Base-by-base conservation (phyloP, 1,284 basidiomycete species). In the Xerocomus amazonicus region DNA sequence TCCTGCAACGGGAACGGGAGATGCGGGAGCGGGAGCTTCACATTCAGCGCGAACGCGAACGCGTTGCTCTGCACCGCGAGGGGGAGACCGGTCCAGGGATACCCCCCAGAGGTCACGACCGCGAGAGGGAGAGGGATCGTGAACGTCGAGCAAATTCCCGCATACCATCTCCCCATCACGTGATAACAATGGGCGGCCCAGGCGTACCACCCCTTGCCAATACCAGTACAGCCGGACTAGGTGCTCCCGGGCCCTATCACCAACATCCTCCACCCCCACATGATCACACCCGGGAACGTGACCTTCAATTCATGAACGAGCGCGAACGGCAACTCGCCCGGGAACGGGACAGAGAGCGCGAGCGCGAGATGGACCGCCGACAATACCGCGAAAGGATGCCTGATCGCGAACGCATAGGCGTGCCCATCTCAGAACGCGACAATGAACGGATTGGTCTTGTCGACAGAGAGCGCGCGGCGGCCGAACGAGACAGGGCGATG, bases 331-430 rank as follows among this genome's bases (percentile, higher is more conserved):
- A 67, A 19, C 50, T 64, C 6, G 53, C 51, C 1, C 59, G 63
- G 56, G 66, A 68, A 44, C 55, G 59, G 7, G 68, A 68, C 8
- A 55, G 59, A 17, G 59, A 63, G 6, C 60, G 57, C 35, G 64
- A 66, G 26, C 57, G 61, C 43, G 63, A 65, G 29, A 55, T 62
- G 39, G 64, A 57, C 17, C 60, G 58, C 35, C 63, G 63, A 43
- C 62, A 62, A 29, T 57, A 60, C 38, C 56, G 56, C 32, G 63
- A 68, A 27, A 59, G 62, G 40, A 44, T 66, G 13, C 34, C 63
- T 5, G 61, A 67, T 9, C 59, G 64, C 29, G 61, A 67, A 50
- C 55, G 60, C 29, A 57, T 62, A 26, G 49, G 52, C 6, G 53
- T 63, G n/a, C 39, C 60, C 6, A 31, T 54, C 12, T 48, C 59